These are phyloP conservation scores for Fusarium papillatum DNA, from an alignment of 2,329 filamentous ascomycete genomes.

Conservation along the genomic window DNA sequence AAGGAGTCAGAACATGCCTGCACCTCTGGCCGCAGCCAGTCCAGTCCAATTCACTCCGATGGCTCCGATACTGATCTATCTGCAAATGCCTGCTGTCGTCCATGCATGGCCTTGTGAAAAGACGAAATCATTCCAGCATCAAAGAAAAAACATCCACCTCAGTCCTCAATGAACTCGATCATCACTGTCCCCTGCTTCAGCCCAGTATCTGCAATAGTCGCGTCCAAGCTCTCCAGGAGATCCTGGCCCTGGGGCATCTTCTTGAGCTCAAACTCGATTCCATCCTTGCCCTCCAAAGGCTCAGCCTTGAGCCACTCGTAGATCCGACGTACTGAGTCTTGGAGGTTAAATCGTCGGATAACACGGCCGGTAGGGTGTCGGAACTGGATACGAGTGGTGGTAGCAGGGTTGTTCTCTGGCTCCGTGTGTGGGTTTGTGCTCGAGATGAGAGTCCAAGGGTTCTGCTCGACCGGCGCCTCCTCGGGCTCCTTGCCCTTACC, in stretches of 20 bases:
- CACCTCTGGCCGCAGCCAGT: slow-evolving; percentile 29
- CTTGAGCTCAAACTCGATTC: slow-evolving; percentile 88
- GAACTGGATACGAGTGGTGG: slow-evolving; percentile 93
- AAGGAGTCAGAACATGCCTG: slow-evolving; percentile 22
- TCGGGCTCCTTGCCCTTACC: slow-evolving; percentile 68
- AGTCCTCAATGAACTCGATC: slow-evolving; percentile 86
- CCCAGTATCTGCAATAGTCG: slow-evolving; percentile 83
- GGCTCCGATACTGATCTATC: slow-evolving; percentile 38
- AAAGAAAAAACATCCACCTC: slow-evolving; percentile 7
- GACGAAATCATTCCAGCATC: slow-evolving; percentile 19
- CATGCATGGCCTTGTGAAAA: slow-evolving; percentile 24
- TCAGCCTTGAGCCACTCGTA: slow-evolving; percentile 98
- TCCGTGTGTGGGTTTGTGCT: slow-evolving; percentile 82
- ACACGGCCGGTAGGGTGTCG: slow-evolving; percentile 86
- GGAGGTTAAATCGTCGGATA: slow-evolving; percentile 85
- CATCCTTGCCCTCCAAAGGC: slow-evolving; percentile 84
- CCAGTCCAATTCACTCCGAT: slow-evolving; percentile 31
- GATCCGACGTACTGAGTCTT: slow-evolving; percentile 84
- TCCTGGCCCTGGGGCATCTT: slow-evolving; percentile 84
- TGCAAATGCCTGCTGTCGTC: slow-evolving; percentile 34
- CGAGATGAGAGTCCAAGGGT: slow-evolving; percentile 78
- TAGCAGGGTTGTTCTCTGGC: slow-evolving; percentile 77
- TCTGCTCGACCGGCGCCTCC: slow-evolving; percentile 50
- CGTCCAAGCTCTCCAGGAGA: slow-evolving; percentile 80
- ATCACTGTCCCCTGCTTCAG: slow-evolving; percentile 95